These are phyloP conservation scores for Acarospora socialis DNA, from an alignment of 2,329 filamentous ascomycete genomes.

Conservation along the genomic window DNA sequence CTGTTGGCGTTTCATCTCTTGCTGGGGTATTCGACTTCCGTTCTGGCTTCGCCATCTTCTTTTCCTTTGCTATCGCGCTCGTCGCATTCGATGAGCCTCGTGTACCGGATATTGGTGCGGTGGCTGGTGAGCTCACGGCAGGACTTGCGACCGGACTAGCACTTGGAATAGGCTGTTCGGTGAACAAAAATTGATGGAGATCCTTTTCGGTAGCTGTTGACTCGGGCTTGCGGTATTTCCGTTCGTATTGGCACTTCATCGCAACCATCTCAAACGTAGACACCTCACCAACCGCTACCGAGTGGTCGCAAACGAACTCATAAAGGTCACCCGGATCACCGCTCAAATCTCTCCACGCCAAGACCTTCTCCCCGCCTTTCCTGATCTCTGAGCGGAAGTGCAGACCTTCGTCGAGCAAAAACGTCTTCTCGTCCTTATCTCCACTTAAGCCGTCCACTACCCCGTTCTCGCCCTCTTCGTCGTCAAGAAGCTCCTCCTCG, in stretches of 20 bases:
- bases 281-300: slow-evolving; percentile 55
- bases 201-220: slow-evolving; percentile 71
- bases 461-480: slow-evolving; percentile 75
- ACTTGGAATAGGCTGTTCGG: slow-evolving; percentile 45
- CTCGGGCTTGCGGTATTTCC: slow-evolving; percentile 72
- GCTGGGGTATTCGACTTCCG: slow-evolving; percentile 24
- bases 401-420: slow-evolving; percentile 82
- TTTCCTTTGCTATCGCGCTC: slow-evolving; percentile 31
- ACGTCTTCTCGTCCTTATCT: slow-evolving; percentile 94
- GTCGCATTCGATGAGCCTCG: too few relatives aligned
- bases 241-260: slow-evolving; percentile 91
- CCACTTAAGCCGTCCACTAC: slow-evolving; percentile 56
- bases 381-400: slow-evolving; percentile 76
- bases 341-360: slow-evolving; percentile 90
- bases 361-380: slow-evolving; percentile 65
- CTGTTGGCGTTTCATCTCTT: slow-evolving; percentile 31
- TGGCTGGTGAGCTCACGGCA: slow-evolving; percentile 11
- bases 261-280: slow-evolving; percentile 70
- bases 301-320: slow-evolving; percentile 86
- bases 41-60: slow-evolving; percentile 27
- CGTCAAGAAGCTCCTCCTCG: slow-evolving; percentile 78
- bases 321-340: slow-evolving; percentile 91
- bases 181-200: slow-evolving; percentile 69
- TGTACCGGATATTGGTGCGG: slow-evolving; percentile 27
- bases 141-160: slow-evolving; percentile 44